Evolutionary conservation across 768 basidiomycete species (phyloP), one percentile per base, ranked within the genome.

Genomic region (Mycena rosella): DNA sequence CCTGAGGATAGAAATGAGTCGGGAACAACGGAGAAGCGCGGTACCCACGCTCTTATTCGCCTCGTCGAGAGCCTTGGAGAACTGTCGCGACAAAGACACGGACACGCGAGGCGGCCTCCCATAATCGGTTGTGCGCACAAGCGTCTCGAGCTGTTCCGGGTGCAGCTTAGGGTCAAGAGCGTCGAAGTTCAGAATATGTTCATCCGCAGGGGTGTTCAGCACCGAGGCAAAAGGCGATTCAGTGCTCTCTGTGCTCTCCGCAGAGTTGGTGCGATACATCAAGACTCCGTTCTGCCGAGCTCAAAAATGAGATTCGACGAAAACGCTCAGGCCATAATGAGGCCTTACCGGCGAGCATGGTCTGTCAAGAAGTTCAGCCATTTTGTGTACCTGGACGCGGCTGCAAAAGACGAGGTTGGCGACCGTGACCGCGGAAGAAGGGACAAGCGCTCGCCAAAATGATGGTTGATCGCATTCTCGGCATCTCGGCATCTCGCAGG

Each of bases 191-290:
- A 64, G 26, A 14, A 27, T 3, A 1, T 47, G n/a, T 27, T 71
- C 69, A 53, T 71, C 69, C 0, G 69, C 51, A 8, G 69, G 69
- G 0, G 69, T 71, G 52, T 71, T 63, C 26, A 71, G 62, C 20
- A 34, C 52, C 9, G 65, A 71, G 9, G 30, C 61, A 34, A 67
- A 63, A 0, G 65, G 15, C 36, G 69, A 71, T 24, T 67, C 60
- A 9, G 62, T 49, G 47, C 55, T 68, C n/a, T 68, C 67, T 59
- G 62, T 49, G 47, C 55, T 68, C n/a, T 68, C 67, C 54, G n/a
- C 56, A 24, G 65, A 71, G n/a, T 71, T 65, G 42, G 52, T 63
- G 11, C 69, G 69, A 26, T 40, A 48, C 55, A 70, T 66, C 4
- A 52, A 55, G n/a, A 66, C 27, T 18, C 55, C 49, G 13, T 42